Base-by-base conservation (phyloP, 2,329 filamentous ascomycete species). In the Sporothrix humicola region DNA sequence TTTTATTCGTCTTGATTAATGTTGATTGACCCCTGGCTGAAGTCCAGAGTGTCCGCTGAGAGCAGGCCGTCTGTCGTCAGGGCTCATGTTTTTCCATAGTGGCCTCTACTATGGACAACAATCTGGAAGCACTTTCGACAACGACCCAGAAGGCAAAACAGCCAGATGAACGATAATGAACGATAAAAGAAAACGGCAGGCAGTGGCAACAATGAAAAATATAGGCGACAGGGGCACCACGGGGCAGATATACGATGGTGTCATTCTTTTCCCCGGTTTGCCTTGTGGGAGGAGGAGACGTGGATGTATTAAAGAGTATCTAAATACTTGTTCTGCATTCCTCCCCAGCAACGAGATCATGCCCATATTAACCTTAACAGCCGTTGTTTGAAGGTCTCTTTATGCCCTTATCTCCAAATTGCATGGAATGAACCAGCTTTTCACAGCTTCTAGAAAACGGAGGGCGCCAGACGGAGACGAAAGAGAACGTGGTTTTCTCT, bases 241-340 rank as follows among this genome's bases (percentile, higher is more conserved):
- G 44, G 63, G 63, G 44, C 20, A 23, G 44, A 50, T 17, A 50
- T 23, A 46, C 42, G 63, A 66, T 66, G 63, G 63, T 50, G 44
- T 42, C 63, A 66, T 66, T 66, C 63, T 66, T 50, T 66, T 66
- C 20, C 44, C 63, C 63, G 63, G 63, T 66, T 66, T 66, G 63
- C 37, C 9, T 44, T 44, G 59, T 15, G 37, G 59, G 37, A 44
- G 1, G 31, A 37, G 17, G 59, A 9, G 59, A 37, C 2, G 59
- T 63, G 31, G 17, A 44, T n/a, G 15, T 63, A n/a, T 44, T 7
- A 20, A 8, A 23, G 20, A 7, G 15, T 52, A 17, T 17, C 15
- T 6, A 10, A 20, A 44, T 20, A 6, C 8, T 8, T 20, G 31
- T 44, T 44, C 2, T 20, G 5, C 10, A 37, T 63, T 17, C 56